Percentiles rank a stretch among this genome's conserved stretches.
These are phyloP conservation scores for Tolypocladium tundrense DNA, from an alignment of 2,329 filamentous ascomycete species.

Conservation along the genomic window DNA sequence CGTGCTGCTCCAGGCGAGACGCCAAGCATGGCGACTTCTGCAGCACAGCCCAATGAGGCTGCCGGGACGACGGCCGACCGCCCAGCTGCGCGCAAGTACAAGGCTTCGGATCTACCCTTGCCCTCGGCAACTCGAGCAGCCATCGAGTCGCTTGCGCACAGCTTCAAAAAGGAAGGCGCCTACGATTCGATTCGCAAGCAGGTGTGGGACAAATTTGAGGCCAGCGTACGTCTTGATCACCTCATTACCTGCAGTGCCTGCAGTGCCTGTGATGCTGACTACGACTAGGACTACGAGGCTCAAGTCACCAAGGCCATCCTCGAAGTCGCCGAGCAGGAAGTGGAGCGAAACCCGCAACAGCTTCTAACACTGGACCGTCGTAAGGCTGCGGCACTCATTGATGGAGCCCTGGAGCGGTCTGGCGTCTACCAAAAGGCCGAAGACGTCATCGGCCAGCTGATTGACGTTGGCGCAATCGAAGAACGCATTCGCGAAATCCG, in stretches of 20 bases:
- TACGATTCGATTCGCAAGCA: conserved; percentile 71
- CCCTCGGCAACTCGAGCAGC: conserved; percentile 61
- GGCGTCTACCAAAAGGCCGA: conserved; percentile 67
- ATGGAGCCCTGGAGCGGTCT: conserved; percentile 67
- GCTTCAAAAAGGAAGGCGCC: conserved; percentile 78
- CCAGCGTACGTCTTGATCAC: conserved; percentile 41
- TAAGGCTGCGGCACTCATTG: conserved; percentile 65
- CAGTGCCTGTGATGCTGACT: background rate
- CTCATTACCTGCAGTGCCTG: background rate
- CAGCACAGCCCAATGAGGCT: conserved; percentile 11
- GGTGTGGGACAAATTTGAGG: conserved; percentile 64
- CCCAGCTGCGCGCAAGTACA: conserved; percentile 41
- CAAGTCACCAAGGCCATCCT: conserved; percentile 57
- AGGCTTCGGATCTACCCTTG: conserved; percentile 65
- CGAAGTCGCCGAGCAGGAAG: conserved; percentile 60
- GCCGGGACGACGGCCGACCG: conserved; percentile 6
- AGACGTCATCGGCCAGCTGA: conserved; percentile 54
- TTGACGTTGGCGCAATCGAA: conserved; percentile 59
- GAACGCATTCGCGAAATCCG: conserved; percentile 59
- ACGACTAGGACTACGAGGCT: conserved; percentile 54
- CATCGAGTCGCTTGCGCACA: conserved; percentile 67
- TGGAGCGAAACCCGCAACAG: conserved; percentile 62
- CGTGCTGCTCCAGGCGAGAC: background rate
- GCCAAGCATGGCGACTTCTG: conserved; percentile 15
- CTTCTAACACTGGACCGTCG: conserved; percentile 64